These are phyloP conservation scores for Rubroboletus pulcherrimus DNA, from an alignment of 768 basidiomycete species.

Conservation along the genomic window DNA sequence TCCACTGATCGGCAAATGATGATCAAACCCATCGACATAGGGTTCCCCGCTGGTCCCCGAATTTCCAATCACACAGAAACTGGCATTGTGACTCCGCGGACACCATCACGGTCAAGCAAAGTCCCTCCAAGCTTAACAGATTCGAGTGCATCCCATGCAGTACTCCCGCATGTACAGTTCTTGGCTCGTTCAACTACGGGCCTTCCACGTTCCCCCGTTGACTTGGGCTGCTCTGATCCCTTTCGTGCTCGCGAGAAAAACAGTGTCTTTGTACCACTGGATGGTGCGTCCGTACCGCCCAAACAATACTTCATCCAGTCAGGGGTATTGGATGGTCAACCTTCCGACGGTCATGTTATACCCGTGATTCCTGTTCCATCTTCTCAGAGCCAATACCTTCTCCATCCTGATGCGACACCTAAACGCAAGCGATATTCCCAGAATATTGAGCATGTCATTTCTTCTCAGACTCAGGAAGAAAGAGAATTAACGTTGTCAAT, in stretches of 20 bases:
- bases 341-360: not conserved
- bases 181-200: not conserved
- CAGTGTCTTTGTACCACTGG: not conserved
- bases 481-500: conserved; percentile 20
- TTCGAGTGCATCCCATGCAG: not conserved
- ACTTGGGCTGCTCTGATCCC: not conserved
- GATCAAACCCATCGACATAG: not conserved
- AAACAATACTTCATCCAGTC: not conserved
- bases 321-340: not conserved
- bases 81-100: conserved; percentile 18
- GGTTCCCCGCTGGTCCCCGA: not conserved
- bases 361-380: conserved; percentile 22
- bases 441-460: conserved; percentile 16
- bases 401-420: conserved; percentile 28
- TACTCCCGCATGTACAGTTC: not conserved
- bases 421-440: conserved; percentile 35
- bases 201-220: not conserved
- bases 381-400: conserved; percentile 34
- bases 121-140: not conserved
- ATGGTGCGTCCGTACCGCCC: not conserved
- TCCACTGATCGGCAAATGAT: conserved; percentile 2
- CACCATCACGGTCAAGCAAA: not conserved
- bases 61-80: not conserved
- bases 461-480: conserved; percentile 35
- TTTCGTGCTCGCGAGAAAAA: not conserved